Evolutionary conservation across 345 rosid species (phyloP).

Genomic region (Brassica juncea): DNA sequence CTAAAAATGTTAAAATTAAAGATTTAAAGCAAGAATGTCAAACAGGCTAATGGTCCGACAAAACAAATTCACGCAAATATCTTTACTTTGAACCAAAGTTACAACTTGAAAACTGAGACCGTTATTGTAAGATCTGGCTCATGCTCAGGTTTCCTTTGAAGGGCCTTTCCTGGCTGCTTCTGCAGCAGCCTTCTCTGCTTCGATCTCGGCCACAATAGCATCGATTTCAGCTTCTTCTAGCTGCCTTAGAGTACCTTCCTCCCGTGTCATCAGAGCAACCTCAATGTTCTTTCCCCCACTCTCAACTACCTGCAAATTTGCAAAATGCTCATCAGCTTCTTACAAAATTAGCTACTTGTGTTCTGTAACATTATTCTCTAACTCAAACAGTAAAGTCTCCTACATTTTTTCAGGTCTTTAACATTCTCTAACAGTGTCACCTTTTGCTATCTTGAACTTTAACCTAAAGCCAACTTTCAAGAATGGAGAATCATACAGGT

Average conservation of each 20-base stretch:
- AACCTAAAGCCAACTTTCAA: slow-evolving; percentile 7
- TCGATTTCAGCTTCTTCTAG: slow-evolving; percentile 91
- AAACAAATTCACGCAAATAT: slow-evolving; percentile 1
- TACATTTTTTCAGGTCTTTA: not conserved
- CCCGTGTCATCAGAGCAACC: slow-evolving; percentile 88
- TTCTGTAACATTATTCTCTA: not conserved
- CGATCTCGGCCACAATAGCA: slow-evolving; percentile 85
- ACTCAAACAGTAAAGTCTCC: not conserved
- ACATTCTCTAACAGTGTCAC: not conserved
- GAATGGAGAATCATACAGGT: not conserved
- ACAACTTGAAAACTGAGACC: not conserved
- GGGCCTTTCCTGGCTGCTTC: slow-evolving; percentile 97
- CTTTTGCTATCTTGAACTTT: not conserved
- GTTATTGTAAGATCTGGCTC: not conserved
- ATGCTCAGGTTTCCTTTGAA: slow-evolving; percentile 48
- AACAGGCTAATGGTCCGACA: slow-evolving; percentile 22
- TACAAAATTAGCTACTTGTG: not conserved
- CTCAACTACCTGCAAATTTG: slow-evolving; percentile 72
- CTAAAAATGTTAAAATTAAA: too few relatives aligned
- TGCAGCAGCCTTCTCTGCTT: slow-evolving; percentile 96
- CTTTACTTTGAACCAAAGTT: slow-evolving; percentile 16
- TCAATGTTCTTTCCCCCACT: slow-evolving; percentile 99
- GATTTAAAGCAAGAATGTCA: slow-evolving; percentile 15
- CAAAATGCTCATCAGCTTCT: slow-evolving; percentile 1
- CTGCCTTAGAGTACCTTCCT: slow-evolving; percentile 62